These are phyloP conservation scores for Syzygium oleosum DNA, from an alignment of 345 rosid species.

Conservation along the genomic window DNA sequence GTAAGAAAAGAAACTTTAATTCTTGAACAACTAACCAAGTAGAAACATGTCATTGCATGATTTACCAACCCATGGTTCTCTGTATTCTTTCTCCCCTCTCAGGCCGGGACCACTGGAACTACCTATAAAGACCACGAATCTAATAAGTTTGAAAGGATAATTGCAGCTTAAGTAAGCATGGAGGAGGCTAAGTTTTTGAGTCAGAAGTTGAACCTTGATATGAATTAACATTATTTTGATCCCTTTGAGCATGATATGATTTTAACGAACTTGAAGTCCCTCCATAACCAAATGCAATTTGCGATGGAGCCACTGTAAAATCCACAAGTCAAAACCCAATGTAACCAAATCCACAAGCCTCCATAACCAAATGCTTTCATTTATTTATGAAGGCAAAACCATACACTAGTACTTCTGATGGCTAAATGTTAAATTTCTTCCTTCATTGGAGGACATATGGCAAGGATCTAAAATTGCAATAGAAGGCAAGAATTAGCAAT, in stretches of 20 bases:
- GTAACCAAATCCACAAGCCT: background rate
- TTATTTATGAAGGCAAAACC: background rate
- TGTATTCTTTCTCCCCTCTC: constrained; percentile 42
- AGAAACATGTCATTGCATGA: background rate
- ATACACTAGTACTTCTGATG: background rate
- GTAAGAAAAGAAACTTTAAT: background rate
- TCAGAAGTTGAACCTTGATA: background rate
- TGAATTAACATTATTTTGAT: background rate
- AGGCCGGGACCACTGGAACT: constrained; percentile 11
- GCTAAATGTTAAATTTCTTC: background rate
- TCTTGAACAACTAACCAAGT: background rate
- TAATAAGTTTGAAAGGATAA: background rate
- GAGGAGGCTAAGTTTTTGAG: background rate
- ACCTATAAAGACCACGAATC: background rate
- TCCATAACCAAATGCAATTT: constrained; percentile 48
- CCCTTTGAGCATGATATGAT: constrained; percentile 16
- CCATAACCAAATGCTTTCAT: background rate
- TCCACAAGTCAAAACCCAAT: background rate
- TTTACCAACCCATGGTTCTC: constrained; percentile 83
- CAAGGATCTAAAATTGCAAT: background rate
- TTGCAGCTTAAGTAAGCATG: background rate
- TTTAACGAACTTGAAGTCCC: constrained; percentile 29
- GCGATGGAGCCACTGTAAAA: constrained; percentile 28
- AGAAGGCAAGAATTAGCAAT: background rate
- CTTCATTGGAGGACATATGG: background rate